phyloP scores from a whole-genome alignment of 345 rosid species.

The Punica granatum region DNA sequence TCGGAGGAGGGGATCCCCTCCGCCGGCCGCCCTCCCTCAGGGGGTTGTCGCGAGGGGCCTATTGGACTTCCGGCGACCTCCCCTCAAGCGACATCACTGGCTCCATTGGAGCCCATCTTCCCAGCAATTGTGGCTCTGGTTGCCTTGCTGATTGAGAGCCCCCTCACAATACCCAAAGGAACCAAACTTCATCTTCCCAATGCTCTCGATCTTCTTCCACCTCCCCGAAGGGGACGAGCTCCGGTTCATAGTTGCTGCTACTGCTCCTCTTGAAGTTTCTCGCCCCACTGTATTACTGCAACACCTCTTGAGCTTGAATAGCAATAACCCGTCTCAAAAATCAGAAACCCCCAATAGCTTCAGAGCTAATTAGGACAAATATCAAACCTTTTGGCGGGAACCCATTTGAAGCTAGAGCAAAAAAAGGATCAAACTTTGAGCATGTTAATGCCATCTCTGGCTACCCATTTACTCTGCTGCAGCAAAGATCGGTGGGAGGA shows the following conservation, averaged over 20 bases:
- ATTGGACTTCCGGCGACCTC: too few species aligned
- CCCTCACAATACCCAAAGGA: slow-evolving; percentile 17
- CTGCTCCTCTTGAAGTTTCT: slow-evolving; percentile 13
- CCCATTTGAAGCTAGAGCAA: neutral
- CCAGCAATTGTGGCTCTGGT: slow-evolving; percentile 37
- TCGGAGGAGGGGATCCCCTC: too few species aligned
- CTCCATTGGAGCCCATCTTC: slow-evolving; percentile 50
- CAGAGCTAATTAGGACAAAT: neutral
- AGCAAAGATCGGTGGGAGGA: neutral
- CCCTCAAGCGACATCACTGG: slow-evolving; percentile 57
- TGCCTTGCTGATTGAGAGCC: slow-evolving; percentile 7
- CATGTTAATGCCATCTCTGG: neutral
- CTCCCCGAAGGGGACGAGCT: slow-evolving; percentile 23
- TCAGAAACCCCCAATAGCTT: neutral
- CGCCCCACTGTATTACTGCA: slow-evolving; percentile 21
- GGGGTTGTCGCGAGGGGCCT: too few species aligned
- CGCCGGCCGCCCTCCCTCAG: too few species aligned
- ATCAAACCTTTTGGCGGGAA: neutral
- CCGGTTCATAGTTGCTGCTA: slow-evolving; percentile 3
- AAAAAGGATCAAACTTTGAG: slow-evolving; percentile 2
- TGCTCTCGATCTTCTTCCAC: slow-evolving; percentile 45
- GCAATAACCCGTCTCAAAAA: slow-evolving; percentile 61
- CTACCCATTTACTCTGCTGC: neutral
- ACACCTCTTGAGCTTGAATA: slow-evolving; percentile 36
- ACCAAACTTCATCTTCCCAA: slow-evolving; percentile 18